Base-by-base conservation (phyloP, 179 eudicot genomes). In the Amaranthus tricolor region DNA sequence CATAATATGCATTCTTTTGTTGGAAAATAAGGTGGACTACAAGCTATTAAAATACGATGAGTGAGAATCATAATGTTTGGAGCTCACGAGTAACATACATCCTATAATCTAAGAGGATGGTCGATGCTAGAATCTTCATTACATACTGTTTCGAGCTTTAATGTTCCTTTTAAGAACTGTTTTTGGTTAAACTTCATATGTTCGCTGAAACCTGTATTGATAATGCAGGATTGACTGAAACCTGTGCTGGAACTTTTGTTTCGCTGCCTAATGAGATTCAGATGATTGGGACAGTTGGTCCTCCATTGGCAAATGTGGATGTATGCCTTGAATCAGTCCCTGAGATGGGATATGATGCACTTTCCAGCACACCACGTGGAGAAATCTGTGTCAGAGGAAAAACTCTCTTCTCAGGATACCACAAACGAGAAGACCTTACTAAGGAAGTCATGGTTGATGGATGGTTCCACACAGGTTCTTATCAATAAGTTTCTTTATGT, bases 381-480 rank as follows among this genome's bases (percentile, higher is more conserved):
- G 97, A 92, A 80, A 78, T 92, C 69, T 90, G 95, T 60, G 66
- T 92, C 15, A 78, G 88, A 67, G 97, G 97, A 17, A 87, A 87
- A 68, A 90, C 97, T 10, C 81, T 92, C 73, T 92, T 92, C 78
- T 85, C 93, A 43, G 95, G 97, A 11, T 92, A 92, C 80, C 80
- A 81, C 85, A 92, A 92, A 79, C 90, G 97, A 63, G 96, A 89
- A 53, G 96, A 92, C 78, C 93, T 92, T 58, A 90, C 97, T 10
- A 80, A 86, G 78, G 97, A 90, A 79, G 97, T 89, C 43, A 14
- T 90, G 76, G 47, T 83, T 71, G 91, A 90, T 75, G 97, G 93
- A 68, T 92, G 97, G 97, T 92, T 92, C 86, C 97, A 92, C 85
- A 89, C 97, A 84, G 97, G 96, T 92, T 14, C 63, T 17, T 59